These are phyloP conservation scores for Trametopsis cervina DNA, from an alignment of 768 basidiomycete genomes.

Conservation along the genomic window DNA sequence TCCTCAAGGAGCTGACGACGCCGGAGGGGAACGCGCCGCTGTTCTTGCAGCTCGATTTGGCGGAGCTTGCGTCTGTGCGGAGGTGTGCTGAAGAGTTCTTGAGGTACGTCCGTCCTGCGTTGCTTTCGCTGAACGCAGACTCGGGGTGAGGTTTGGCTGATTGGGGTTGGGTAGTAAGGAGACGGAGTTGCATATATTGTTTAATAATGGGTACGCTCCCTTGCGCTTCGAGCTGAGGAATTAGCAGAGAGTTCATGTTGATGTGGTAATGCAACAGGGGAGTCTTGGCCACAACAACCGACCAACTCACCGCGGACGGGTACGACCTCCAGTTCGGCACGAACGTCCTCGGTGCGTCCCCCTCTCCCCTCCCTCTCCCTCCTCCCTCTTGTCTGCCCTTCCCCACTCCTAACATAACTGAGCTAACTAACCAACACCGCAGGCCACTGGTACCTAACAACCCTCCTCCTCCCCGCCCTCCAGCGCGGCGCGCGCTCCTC, in stretches of 20 bases:
- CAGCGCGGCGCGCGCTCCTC: constrained; percentile 31
- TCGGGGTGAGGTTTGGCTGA: background rate
- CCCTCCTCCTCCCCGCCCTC: constrained; percentile 42
- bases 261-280: constrained; percentile 18
- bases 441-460: constrained; percentile 57
- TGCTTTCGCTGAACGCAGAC: background rate
- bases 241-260: background rate
- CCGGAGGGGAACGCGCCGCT: constrained; percentile 24
- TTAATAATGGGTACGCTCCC: constrained; percentile 16
- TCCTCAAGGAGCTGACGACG: constrained; percentile 20
- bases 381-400: background rate
- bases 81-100: constrained; percentile 20
- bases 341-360: constrained; percentile 27
- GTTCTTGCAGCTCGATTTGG: constrained; percentile 23
- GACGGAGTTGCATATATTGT: constrained; percentile 16
- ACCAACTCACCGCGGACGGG: constrained; percentile 29
- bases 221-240: background rate
- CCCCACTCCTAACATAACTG: background rate
- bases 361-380: background rate
- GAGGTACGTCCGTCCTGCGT: background rate
- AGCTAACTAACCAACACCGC: background rate
- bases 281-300: constrained; percentile 24
- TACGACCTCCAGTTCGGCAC: constrained; percentile 37
- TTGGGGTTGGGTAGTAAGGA: constrained; percentile 15
- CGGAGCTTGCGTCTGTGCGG: constrained; percentile 17